Conservation (phyloP, 2,329 filamentous ascomycete genomes). For the Monosporascus sp. region DNA sequence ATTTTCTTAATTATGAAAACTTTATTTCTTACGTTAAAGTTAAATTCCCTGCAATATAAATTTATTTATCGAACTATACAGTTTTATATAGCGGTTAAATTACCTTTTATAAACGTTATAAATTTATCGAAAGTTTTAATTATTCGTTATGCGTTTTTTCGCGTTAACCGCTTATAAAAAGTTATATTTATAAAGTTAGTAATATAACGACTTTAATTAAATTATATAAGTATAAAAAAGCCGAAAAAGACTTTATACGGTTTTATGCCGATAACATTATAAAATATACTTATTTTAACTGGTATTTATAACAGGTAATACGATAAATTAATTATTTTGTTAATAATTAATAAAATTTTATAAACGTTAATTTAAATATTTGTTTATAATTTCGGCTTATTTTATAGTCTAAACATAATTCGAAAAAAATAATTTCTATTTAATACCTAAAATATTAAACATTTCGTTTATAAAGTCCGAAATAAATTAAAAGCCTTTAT, state of each 20-base stretch:
- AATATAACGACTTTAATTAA: neutral
- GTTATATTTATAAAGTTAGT: neutral
- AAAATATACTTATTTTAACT: neutral
- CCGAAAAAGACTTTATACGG: neutral
- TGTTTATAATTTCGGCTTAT: neutral
- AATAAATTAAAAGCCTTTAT: neutral
- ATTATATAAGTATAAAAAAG: neutral
- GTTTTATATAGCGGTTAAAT: no score
- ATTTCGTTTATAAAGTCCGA: neutral
- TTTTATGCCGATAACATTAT: neutral
- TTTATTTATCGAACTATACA: no score
- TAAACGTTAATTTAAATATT: neutral
- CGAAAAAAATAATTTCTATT: neutral
- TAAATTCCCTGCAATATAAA: no score
- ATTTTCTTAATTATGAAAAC: no score
- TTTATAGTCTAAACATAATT: neutral
- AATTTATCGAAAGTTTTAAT: no score
- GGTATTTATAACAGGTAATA: neutral
- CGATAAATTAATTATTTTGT: neutral
- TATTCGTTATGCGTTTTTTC: neutral
- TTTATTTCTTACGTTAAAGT: no score
- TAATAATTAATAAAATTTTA: neutral
- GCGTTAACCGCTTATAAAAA: neutral
- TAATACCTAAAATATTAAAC: neutral
- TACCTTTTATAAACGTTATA: no score